These are phyloP conservation scores for Penicillium riverlandense DNA, from an alignment of 495 filamentous ascomycete species.

Conservation along the genomic window DNA sequence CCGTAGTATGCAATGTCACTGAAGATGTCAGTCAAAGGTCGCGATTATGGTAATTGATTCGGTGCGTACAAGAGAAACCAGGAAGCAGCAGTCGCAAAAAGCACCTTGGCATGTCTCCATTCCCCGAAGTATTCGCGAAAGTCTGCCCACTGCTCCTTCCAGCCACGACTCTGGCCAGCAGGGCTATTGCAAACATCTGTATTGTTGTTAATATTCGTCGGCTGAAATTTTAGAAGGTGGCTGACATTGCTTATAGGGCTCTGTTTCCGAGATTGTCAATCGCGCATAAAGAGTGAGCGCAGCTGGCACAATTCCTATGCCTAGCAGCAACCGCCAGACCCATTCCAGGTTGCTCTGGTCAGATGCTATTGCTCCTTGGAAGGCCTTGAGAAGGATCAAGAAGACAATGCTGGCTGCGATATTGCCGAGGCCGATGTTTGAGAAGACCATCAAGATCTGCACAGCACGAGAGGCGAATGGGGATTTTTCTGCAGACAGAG, in stretches of 20 bases:
- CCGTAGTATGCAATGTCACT: conserved; percentile 33
- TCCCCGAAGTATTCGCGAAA: conserved; percentile 15
- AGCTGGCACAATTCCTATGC: conserved; percentile 10
- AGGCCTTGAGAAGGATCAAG: conserved; percentile 11
- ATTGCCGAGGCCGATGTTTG: conserved; percentile 12
- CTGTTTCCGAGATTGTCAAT: conserved; percentile 8
- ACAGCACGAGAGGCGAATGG: conserved; percentile 10
- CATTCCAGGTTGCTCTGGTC: conserved; percentile 7
- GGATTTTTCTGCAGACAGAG: conserved; percentile 8
- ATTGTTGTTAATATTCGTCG: not conserved
- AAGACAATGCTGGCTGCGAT: conserved; percentile 12
- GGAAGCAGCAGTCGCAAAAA: conserved; percentile 14
- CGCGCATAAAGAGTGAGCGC: conserved; percentile 10
- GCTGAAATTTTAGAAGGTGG: too few relatives aligned
- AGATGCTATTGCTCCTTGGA: conserved; percentile 4
- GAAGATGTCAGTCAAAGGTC: not conserved
- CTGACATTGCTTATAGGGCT: conserved; percentile 9
- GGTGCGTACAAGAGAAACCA: conserved; percentile 17
- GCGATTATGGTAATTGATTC: too few relatives aligned
- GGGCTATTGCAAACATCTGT: conserved; percentile 8
- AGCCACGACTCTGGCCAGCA: conserved; percentile 6
- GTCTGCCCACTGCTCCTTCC: conserved; percentile 12
- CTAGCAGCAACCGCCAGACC: conserved; percentile 12
- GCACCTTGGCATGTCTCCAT: conserved; percentile 13
- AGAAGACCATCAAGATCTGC: conserved; percentile 7